Evolutionary conservation across 148 eudicot species (phyloP), one percentile per base, ranked within the genome.

Genomic region (Cornus florida): DNA sequence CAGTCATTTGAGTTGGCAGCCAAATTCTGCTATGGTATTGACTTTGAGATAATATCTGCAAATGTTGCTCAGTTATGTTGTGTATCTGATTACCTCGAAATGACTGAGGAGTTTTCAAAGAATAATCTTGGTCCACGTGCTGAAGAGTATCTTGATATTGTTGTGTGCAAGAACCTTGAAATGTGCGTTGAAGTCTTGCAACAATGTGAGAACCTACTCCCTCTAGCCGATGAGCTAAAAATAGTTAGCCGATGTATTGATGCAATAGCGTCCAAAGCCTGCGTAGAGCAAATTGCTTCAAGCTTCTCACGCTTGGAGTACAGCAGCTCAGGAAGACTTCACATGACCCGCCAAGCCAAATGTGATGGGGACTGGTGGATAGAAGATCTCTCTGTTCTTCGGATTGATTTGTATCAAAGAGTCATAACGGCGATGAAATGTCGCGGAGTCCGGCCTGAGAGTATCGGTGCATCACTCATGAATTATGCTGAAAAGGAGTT

Each of bases 281-380:
- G 97, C 60, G 88, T 87, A 0, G 99, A 96, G 86, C 99, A 96
- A 66, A 96, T 96, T 24, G 98, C 99, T 74, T 93, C 98, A 10
- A 96, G 99, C 72, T 96, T 96, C 80, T 96, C 98, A 0, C 92
- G 98, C 72, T 76, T 96, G 70, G 99, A 96, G 71, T 96, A 93
- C 41, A 96, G 98, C 81, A 92, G 97, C 83, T 96, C 99, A 1
- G 99, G 99, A 11, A 86, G 99, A 80, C 98, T 96, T 62, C 94
- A 96, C 76, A 92, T 96, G 97, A 92, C 88, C 78, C 84, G 91
- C 16, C 90, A 90, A 8, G 81, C 87, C 24, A 93, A 91, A 68
- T 87, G 87, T 72, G 98, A 43, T 43, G 88, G 90, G 7, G 99
- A 96, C 86, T 96, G 99, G 99, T 93, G 99, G 99, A 87, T 89